phyloP scores from a whole-genome alignment of 2,329 filamentous ascomycete species.

The Aspergillus fischeri region DNA sequence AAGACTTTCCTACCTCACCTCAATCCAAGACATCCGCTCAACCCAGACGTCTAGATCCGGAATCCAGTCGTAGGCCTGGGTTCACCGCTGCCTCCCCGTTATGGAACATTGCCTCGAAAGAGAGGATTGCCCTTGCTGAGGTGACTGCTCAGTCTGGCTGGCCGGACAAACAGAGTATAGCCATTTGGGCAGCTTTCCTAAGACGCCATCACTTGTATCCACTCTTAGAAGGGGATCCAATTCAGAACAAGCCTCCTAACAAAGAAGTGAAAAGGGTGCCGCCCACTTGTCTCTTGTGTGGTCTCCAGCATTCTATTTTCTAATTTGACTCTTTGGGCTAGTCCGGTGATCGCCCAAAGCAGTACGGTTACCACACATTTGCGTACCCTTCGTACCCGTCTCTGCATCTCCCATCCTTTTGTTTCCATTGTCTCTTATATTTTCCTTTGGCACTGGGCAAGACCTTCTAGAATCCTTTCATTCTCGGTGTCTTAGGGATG shows the following conservation, averaged over 20 bases:
- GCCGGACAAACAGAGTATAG: slow-evolving; percentile 16
- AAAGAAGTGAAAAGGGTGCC: slow-evolving; percentile 14
- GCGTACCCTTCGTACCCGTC: slow-evolving; percentile 2
- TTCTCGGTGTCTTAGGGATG: slow-evolving; percentile 7
- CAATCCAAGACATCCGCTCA: slow-evolving; percentile 22
- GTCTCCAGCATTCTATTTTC: slow-evolving; percentile 13
- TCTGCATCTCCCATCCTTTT: slow-evolving; percentile 7
- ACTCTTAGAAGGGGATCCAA: slow-evolving; percentile 10
- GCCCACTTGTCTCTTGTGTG: slow-evolving; percentile 1
- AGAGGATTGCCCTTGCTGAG: slow-evolving; percentile 6
- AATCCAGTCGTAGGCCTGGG: slow-evolving; percentile 7
- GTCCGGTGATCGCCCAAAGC: slow-evolving; percentile 9
- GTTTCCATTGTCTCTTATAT: slow-evolving; percentile 10
- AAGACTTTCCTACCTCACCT: slow-evolving; percentile 3
- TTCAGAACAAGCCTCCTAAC: slow-evolving; percentile 18
- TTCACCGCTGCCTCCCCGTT: slow-evolving; percentile 19
- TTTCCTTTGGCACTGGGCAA: slow-evolving; percentile 10
- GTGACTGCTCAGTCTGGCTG: slow-evolving; percentile 5
- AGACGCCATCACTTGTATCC: slow-evolving; percentile 20
- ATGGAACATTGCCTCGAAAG: slow-evolving; percentile 15
- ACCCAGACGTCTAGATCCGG: slow-evolving; percentile 13
- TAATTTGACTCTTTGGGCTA: slow-evolving; percentile 4
- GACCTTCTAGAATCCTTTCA: slow-evolving; percentile 26
- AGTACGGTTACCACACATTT: slow-evolving; percentile 7
- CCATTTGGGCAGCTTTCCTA: slow-evolving; percentile 11